These are phyloP conservation scores for Quercus lobata DNA, from an alignment of 331 rosid species.

Conservation along the genomic window DNA sequence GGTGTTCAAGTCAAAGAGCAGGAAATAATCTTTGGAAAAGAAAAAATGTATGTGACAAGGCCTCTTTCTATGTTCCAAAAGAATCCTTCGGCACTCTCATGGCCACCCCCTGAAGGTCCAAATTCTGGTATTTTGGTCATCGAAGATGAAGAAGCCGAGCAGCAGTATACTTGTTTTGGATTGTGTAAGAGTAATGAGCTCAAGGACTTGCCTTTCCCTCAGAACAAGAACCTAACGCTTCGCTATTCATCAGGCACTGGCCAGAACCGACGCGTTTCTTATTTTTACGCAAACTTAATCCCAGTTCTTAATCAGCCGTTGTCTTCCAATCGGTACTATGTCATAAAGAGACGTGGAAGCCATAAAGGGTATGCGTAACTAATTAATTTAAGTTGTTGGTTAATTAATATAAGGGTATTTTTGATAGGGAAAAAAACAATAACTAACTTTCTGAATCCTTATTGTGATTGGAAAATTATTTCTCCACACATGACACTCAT, in stretches of 20 bases:
- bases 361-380: slow-evolving; percentile 54
- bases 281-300: slow-evolving; percentile 33
- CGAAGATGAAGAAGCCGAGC: slow-evolving; percentile 41
- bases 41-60: slow-evolving; percentile 48
- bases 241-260: not conserved
- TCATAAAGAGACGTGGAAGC: slow-evolving; percentile 34
- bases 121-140: slow-evolving; percentile 55
- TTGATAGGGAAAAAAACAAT: too few species aligned
- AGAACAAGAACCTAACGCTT: slow-evolving; percentile 46
- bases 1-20: too few species aligned
- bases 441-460: too few species aligned
- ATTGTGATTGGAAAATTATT: too few species aligned
- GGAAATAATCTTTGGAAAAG: not conserved
- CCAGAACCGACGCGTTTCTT: not conserved
- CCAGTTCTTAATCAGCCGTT: slow-evolving; percentile 57
- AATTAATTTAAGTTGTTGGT: too few species aligned
- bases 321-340: slow-evolving; percentile 53
- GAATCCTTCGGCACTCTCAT: slow-evolving; percentile 33
- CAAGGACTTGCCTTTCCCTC: slow-evolving; percentile 52
- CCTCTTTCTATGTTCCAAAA: slow-evolving; percentile 40
- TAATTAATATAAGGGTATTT: too few species aligned
- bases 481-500: too few species aligned
- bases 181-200: slow-evolving; percentile 12
- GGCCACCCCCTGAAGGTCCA: slow-evolving; percentile 50
- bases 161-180: slow-evolving; percentile 22